Percentiles rank a stretch among this genome's conserved stretches.
Conservation (phyloP, 1,139 yeast genomes). For the Pichia sp. region DNA sequence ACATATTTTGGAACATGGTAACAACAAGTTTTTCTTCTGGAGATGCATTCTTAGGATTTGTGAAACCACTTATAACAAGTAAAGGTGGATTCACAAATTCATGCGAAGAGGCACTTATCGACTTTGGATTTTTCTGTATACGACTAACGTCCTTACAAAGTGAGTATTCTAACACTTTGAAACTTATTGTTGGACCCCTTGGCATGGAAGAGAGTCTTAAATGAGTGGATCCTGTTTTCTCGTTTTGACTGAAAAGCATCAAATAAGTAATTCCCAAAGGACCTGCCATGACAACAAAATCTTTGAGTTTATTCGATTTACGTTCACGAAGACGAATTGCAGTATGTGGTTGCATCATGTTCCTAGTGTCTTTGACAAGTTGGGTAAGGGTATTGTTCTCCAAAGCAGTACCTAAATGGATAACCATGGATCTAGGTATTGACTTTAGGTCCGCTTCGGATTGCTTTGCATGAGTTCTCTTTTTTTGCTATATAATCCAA, state of each 20-base stretch:
- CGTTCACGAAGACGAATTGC: conserved; percentile 85
- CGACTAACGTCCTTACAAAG: conserved; percentile 76
- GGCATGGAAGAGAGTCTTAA: conserved; percentile 85
- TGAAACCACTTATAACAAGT: conserved; percentile 85
- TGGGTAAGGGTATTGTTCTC: conserved; percentile 79
- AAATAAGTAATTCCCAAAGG: conserved; percentile 91
- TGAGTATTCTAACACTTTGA: conserved; percentile 71
- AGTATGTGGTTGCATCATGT: conserved; percentile 94
- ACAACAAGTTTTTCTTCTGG: conserved; percentile 78
- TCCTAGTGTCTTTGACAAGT: conserved; percentile 81
- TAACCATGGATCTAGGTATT: conserved; percentile 90
- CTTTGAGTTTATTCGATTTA: conserved; percentile 79
- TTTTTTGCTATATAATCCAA: conserved; percentile 41
- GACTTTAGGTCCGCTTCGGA: conserved; percentile 64
- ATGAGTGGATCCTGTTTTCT: conserved; percentile 71
- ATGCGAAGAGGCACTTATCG: conserved; percentile 55
- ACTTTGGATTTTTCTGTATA: conserved; percentile 65
- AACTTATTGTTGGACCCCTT: conserved; percentile 89
- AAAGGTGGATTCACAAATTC: conserved; percentile 80
- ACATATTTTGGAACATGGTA: conserved; percentile 91
- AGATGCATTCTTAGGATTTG: conserved; percentile 48
- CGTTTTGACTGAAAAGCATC: conserved; percentile 79
- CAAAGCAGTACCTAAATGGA: conserved; percentile 75
- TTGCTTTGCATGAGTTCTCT: conserved; percentile 75
- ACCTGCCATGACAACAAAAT: conserved; percentile 94